Conservation (phyloP, 2,329 filamentous ascomycete species). For the Acrodontium crateriforme region DNA sequence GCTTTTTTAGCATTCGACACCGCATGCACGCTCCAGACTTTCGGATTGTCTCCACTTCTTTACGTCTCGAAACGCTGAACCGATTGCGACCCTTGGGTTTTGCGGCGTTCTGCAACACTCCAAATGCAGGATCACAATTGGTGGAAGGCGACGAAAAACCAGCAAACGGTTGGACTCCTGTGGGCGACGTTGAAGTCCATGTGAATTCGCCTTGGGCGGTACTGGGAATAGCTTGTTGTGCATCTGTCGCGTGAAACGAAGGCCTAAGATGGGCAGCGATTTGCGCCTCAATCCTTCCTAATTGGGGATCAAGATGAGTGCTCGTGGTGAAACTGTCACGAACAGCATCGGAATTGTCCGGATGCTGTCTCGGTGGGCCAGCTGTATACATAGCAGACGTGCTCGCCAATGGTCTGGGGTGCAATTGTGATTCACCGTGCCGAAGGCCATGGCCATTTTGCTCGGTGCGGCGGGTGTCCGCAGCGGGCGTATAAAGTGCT, state of each 20-base stretch:
- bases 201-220: slow-evolving; percentile 3
- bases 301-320: neutral
- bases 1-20: slow-evolving; percentile 51
- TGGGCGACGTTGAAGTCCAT: slow-evolving; percentile 5
- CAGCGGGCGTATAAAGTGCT: neutral
- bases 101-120: slow-evolving; percentile 5
- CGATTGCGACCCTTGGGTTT: slow-evolving; percentile 31
- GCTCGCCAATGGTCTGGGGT: neutral
- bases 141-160: slow-evolving; percentile 4
- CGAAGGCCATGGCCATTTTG: neutral
- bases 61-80: slow-evolving; percentile 42
- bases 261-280: too few species aligned
- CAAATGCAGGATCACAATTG: slow-evolving; percentile 6
- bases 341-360: neutral
- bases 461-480: neutral
- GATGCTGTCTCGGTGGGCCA: neutral
- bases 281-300: neutral
- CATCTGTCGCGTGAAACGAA: too few species aligned
- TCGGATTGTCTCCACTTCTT: slow-evolving; percentile 45
- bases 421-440: too few species aligned
- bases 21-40: slow-evolving; percentile 48
- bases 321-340: neutral
- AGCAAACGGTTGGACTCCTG: slow-evolving; percentile 8
- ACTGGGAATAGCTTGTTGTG: neutral
- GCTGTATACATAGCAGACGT: neutral